Percentiles rank a stretch among this genome's conserved stretches.
These are phyloP conservation scores for Parastagonospora nodorum DNA, from an alignment of 2,329 filamentous ascomycete genomes.

Conservation along the genomic window DNA sequence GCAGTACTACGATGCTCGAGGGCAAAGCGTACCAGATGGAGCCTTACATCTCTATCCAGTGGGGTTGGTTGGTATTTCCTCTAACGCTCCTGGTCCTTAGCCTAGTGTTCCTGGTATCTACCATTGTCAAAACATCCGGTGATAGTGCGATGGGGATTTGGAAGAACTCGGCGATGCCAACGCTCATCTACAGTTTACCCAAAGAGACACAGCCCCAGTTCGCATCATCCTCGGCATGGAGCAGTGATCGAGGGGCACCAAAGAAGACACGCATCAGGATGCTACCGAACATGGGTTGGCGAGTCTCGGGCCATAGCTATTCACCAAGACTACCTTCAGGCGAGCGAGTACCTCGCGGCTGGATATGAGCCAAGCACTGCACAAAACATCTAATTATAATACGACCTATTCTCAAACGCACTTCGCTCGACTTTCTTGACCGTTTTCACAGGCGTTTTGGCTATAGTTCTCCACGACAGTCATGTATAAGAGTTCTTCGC, in stretches of 20 bases:
- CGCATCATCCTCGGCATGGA: background rate
- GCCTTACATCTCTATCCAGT: slow-evolving; percentile 17
- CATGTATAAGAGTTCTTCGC: too few species aligned
- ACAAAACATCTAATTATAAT: too few species aligned
- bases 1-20: background rate
- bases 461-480: too few species aligned
- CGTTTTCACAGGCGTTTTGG: too few species aligned
- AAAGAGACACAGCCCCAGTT: slow-evolving; percentile 21
- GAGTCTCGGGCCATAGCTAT: slow-evolving; percentile 12
- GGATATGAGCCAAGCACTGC: background rate
- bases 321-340: background rate
- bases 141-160: slow-evolving; percentile 21
- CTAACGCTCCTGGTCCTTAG: slow-evolving; percentile 22
- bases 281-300: slow-evolving; percentile 15
- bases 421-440: too few species aligned
- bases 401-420: too few species aligned
- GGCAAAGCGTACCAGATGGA: slow-evolving; percentile 17
- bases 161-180: slow-evolving; percentile 40
- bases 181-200: slow-evolving; percentile 31
- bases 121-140: slow-evolving; percentile 25
- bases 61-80: slow-evolving; percentile 36
- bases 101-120: slow-evolving; percentile 29
- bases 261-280: slow-evolving; percentile 13
- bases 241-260: background rate
- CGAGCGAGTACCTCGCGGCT: background rate